A percentile compares a stretch with the other conserved stretches of the same genome.
phyloP scores from a whole-genome alignment of 768 basidiomycete species.

The Phanerochaete carnosa region DNA sequence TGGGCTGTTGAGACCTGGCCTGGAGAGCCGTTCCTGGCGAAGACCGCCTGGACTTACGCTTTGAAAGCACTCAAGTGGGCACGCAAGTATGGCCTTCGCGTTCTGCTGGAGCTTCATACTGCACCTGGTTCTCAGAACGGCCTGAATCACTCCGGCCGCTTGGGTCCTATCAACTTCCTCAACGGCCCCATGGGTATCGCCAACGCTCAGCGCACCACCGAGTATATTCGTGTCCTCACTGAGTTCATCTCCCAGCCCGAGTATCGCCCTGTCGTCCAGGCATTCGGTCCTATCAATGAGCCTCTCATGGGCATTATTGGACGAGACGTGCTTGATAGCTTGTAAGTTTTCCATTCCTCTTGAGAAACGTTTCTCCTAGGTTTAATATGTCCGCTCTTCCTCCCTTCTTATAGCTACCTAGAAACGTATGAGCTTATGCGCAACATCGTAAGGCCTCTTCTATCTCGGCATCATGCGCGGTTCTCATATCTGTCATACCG shows the following conservation, averaged over 20 bases:
- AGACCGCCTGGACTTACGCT: conserved; percentile 83
- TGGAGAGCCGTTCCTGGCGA: conserved; percentile 76
- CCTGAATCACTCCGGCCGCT: conserved; percentile 57
- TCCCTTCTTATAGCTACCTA: conserved; percentile 47
- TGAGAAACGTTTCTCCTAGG: background rate
- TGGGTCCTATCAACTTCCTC: conserved; percentile 62
- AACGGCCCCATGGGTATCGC: conserved; percentile 83
- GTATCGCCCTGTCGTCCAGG: conserved; percentile 59
- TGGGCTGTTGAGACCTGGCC: conserved; percentile 84
- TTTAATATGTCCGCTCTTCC: conserved; percentile 29
- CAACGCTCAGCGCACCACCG: conserved; percentile 79
- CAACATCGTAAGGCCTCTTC: conserved; percentile 57
- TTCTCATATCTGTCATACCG: background rate
- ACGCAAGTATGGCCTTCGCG: conserved; percentile 85
- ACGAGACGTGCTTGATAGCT: conserved; percentile 48
- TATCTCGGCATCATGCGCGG: conserved; percentile 10
- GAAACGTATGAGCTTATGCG: conserved; percentile 64
- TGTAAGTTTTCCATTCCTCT: conserved; percentile 40
- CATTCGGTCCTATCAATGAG: conserved; percentile 70
- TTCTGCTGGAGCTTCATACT: conserved; percentile 79
- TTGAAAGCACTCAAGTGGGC: conserved; percentile 78
- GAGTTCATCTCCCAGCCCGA: conserved; percentile 83
- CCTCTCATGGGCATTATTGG: conserved; percentile 56
- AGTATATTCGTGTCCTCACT: conserved; percentile 72
- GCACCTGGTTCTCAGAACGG: conserved; percentile 84